Evolutionary conservation across 768 basidiomycete species (phyloP), one percentile per base, ranked within the genome.

Genomic region (Lactarius hengduanensis): DNA sequence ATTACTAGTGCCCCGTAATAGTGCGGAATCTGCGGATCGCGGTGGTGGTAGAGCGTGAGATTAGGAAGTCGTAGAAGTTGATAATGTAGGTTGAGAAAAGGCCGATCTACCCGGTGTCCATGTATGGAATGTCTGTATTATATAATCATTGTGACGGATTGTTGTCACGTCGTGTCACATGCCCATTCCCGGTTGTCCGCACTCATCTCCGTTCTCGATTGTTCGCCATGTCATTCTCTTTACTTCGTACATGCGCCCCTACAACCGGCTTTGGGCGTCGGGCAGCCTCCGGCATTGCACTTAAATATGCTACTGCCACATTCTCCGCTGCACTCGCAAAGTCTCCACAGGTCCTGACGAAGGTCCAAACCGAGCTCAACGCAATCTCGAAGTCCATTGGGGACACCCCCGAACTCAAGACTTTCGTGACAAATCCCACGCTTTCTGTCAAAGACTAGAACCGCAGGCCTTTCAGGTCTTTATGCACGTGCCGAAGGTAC

Each of bases 401-500:
- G 74, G 79, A 82, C 43, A 82, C 84, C 65, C 81, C 88, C 64
- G 86, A 88, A 71, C 77, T 94, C 71, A 79, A 78, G 65, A 76
- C 85, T 4, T 92, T 96, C 79, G 81, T 99, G 74, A 77, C 79
- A 71, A 98, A 99, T 82, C 97, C 97, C 55, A 96, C 96, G 11
- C 84, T 99, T 22, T 92, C 94, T 9, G 77, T 84, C 54, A 82
- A 86, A 57, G 96, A 97, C n/a, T 63, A 89, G 94, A 72, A 73
- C 79, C 20, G 76, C 83, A 1, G 90, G 89, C 66, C 85, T 99
- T 66, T 74, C 83, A 41, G 76, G 80, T 57, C 78, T 98, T 74
- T 88, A 87, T 74, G 77, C 86, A 67, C 86, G 86, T 64, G 82
- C 89, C 40, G 90, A 90, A 77, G 81, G 82, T 34, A 41, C 80